Percentiles rank a stretch among this genome's conserved stretches.
Evolutionary conservation across 495 filamentous ascomycete genomes (phyloP).

Genomic region (Aspergillus diversus): DNA sequence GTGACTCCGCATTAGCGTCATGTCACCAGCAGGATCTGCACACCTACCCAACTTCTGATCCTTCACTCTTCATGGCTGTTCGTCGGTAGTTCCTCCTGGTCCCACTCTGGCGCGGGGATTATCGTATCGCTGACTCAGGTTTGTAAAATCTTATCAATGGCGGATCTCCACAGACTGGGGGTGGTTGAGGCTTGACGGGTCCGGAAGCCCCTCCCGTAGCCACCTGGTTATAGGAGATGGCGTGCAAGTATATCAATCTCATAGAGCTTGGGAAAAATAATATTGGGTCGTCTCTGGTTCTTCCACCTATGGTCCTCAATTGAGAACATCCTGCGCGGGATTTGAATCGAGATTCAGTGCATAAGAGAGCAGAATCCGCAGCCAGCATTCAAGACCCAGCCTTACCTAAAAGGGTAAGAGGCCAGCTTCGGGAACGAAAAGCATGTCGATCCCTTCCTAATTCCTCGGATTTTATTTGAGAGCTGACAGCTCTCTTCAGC

Average conservation of each 20-base stretch:
- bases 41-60: neutral
- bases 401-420: neutral
- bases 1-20: neutral
- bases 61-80: neutral
- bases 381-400: neutral
- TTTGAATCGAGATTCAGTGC: too few relatives aligned
- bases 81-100: too few relatives aligned
- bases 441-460: neutral
- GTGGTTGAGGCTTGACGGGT: too few relatives aligned
- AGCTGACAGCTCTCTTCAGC: neutral
- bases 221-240: neutral
- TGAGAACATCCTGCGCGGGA: too few relatives aligned
- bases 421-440: neutral
- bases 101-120: too few relatives aligned
- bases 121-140: neutral
- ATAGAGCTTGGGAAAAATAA: neutral
- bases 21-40: slow-evolving; percentile 1
- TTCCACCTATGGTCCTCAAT: neutral
- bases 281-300: neutral
- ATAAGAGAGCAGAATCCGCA: neutral
- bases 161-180: neutral
- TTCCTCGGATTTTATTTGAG: neutral
- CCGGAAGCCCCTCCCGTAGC: neutral
- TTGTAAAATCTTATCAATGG: neutral
- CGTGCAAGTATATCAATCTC: neutral